Base-by-base conservation (phyloP, 768 basidiomycete species). In the Phylloporus sp. region DNA sequence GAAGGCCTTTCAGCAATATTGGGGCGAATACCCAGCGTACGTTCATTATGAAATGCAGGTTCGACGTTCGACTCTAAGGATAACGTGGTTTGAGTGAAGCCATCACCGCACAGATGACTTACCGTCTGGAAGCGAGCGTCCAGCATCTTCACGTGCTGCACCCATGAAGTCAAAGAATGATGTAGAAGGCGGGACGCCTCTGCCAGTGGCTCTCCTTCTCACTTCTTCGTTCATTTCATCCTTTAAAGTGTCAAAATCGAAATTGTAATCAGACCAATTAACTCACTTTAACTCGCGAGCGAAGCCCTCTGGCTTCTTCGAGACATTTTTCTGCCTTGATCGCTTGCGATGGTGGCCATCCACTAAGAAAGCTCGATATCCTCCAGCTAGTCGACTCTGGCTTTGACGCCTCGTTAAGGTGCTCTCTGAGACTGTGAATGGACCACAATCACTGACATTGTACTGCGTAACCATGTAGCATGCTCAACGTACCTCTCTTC, bases 401-500 rank as follows among this genome's bases (percentile, higher is more conserved):
- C 9, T 18, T 35, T 10, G 4, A n/a, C 6, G 7, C 35, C 6
- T 34, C 34, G 31, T 45, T 44, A 5, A 61, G 24, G 1, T 2
- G 49, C 7, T 45, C 12, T 13, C 59, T 46, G n/a, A 60, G 54
- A 15, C 59, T 59, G 31, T 5, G 13, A 10, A 32, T 18, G 9
- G 4, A 42, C 11, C 13, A 2, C 11, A 4, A 24, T 51, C 32
- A 60, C 51, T 31, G 54, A 31, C 3, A n/a, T 27, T 16, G 18
- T 20, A 18, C 8, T 12, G 18, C 11, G 11, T 11, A 4, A 28
- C 4, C 20, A 26, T 11, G 13, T 13, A 5, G 11, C n/a, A 34
- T 13, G 26, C 4, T 13, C 2, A 7, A 22, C 40, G 6, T 47
- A 60, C 59, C 50, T 47, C 15, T 28, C 4, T 10, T 51, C 59